Percentiles rank a stretch among this genome's conserved stretches.
phyloP scores from a whole-genome alignment of 2,329 filamentous ascomycete species.

The Metarhizium sp. region DNA sequence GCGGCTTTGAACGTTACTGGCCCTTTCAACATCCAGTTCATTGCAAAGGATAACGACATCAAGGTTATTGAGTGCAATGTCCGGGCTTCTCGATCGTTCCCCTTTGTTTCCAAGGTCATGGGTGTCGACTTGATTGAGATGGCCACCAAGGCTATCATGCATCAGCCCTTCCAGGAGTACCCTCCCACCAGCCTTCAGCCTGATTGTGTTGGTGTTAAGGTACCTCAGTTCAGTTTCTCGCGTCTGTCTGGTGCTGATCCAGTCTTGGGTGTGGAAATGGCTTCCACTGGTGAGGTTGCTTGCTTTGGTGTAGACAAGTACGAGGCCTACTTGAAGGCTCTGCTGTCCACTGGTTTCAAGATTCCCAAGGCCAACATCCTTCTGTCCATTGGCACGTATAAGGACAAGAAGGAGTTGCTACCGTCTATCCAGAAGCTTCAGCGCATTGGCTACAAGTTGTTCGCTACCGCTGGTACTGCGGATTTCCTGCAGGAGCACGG shows the following conservation, averaged over 20 bases:
- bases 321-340: slow-evolving; percentile 92
- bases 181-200: slow-evolving; percentile 66
- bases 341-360: slow-evolving; percentile 93
- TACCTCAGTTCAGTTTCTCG: slow-evolving; percentile 98
- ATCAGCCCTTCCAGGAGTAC: slow-evolving; percentile 71
- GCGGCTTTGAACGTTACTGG: slow-evolving; percentile 91
- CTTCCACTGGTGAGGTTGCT: slow-evolving; percentile 94
- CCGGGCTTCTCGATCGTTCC: slow-evolving; percentile 89
- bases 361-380: slow-evolving; percentile 93
- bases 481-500: slow-evolving; percentile 93
- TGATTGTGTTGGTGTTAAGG: slow-evolving; percentile 91
- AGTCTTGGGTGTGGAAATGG: slow-evolving; percentile 97
- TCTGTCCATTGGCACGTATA: slow-evolving; percentile 91
- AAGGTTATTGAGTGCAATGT: slow-evolving; percentile 99
- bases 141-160: slow-evolving; percentile 95
- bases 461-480: slow-evolving; percentile 90
- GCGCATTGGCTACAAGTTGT: slow-evolving; percentile 88
- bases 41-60: slow-evolving; percentile 98
- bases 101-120: slow-evolving; percentile 98
- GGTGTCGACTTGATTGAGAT: slow-evolving; percentile 96
- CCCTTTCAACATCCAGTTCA: slow-evolving; percentile 98
- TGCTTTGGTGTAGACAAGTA: slow-evolving; percentile 95
- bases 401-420: slow-evolving; percentile 96
- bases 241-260: slow-evolving; percentile 92
- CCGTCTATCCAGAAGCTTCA: slow-evolving; percentile 85